Conservation (phyloP, 306 rosid genomes). For the Luffa acutangula region DNA sequence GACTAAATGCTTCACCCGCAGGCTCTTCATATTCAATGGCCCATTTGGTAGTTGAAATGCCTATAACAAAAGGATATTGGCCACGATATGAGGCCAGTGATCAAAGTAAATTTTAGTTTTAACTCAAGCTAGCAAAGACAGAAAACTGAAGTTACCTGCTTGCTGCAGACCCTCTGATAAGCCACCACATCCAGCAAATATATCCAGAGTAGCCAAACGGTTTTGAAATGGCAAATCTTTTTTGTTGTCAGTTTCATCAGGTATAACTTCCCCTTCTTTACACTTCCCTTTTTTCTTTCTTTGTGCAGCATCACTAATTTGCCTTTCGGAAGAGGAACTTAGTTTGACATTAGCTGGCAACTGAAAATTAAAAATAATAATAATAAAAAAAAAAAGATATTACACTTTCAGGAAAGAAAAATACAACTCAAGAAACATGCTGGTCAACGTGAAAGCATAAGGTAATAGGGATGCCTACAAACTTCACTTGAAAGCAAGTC, state of each 20-base stretch:
- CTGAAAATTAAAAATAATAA: constrained; percentile 19
- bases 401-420: neutral
- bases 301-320: constrained; percentile 37
- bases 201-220: constrained; percentile 67
- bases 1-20: constrained; percentile 82
- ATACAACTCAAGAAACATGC: neutral
- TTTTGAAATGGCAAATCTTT: constrained; percentile 24
- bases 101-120: neutral
- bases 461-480: neutral
- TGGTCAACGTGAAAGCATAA: neutral
- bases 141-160: constrained; percentile 35
- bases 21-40: constrained; percentile 97
- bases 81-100: neutral
- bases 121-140: neutral
- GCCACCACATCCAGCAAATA: constrained; percentile 98
- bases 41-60: constrained; percentile 77
- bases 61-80: constrained; percentile 26
- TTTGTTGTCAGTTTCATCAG: constrained; percentile 36
- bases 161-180: constrained; percentile 77
- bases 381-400: neutral
- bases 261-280: constrained; percentile 55
- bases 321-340: constrained; percentile 38
- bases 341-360: constrained; percentile 62
- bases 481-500: neutral
- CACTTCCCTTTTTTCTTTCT: constrained; percentile 88